Evolutionary conservation across 2,329 filamentous ascomycete species (phyloP).

Genomic region (Nakataea oryzae): DNA sequence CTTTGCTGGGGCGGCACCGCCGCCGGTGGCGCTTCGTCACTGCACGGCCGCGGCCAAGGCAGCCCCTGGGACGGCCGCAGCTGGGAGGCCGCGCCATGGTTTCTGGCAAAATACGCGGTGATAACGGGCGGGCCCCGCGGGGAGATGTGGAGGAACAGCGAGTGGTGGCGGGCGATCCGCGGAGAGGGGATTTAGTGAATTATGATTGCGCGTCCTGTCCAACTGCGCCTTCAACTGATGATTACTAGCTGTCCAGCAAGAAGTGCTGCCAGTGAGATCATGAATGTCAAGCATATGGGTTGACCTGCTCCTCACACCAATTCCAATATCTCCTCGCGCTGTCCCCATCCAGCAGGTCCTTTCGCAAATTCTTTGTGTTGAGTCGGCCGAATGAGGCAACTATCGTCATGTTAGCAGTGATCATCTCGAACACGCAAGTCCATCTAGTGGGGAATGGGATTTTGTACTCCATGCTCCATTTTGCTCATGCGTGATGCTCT

Average conservation of each 20-base stretch:
- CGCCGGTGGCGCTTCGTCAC: background rate
- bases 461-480: background rate
- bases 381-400: background rate
- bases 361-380: slow-evolving; percentile 21
- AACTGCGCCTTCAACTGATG: too few species aligned
- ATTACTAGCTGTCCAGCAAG: too few species aligned
- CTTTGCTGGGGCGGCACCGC: slow-evolving; percentile 5
- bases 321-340: slow-evolving; percentile 4
- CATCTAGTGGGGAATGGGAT: background rate
- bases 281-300: background rate
- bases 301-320: slow-evolving; percentile 8
- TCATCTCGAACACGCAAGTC: background rate
- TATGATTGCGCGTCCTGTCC: too few species aligned
- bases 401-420: slow-evolving; percentile 6
- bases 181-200: background rate
- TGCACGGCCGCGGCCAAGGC: slow-evolving; percentile 1
- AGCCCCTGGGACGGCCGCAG: slow-evolving; percentile 21
- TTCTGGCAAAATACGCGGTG: slow-evolving; percentile 14
- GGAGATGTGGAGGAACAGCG: slow-evolving; percentile 14
- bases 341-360: background rate
- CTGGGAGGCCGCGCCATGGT: slow-evolving; percentile 17
- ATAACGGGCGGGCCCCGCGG: slow-evolving; percentile 15
- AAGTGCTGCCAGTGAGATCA: too few species aligned
- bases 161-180: slow-evolving; percentile 15
- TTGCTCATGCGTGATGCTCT: slow-evolving; percentile 26